Conservation (phyloP, 1,284 basidiomycete genomes). For the Trametes polyzona region DNA sequence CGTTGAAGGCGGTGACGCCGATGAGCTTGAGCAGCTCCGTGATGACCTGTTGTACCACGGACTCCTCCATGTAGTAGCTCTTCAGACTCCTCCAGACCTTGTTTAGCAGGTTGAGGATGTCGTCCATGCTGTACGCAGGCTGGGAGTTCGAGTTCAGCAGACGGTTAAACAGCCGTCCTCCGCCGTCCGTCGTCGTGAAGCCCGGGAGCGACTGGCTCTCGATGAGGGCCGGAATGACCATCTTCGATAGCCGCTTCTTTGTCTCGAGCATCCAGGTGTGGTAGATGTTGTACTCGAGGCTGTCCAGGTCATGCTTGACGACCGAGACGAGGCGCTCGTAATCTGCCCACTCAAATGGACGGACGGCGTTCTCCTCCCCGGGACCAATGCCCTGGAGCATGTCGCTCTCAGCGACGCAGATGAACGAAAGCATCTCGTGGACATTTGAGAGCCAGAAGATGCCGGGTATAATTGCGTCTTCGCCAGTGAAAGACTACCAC, state of each 20-base stretch:
- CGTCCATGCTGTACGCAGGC: conserved; percentile 98
- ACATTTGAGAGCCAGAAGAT: conserved; percentile 99
- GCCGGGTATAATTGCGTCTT: conserved; percentile 95
- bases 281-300: conserved; percentile 99
- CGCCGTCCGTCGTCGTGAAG: conserved; percentile 95
- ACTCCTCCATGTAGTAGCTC: conserved; percentile 99
- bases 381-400: conserved; percentile 98
- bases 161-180: conserved; percentile 92
- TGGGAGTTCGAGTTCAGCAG: conserved; percentile 84
- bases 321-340: conserved; percentile 97
- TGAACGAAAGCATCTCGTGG: conserved; percentile 99
- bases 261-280: conserved; percentile 99
- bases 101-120: conserved; percentile 95
- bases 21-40: conserved; percentile 97
- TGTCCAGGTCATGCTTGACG: conserved; percentile 98
- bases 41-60: conserved; percentile 95
- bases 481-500: conserved; percentile 82
- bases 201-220: conserved; percentile 98
- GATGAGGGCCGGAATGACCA: conserved; percentile 98
- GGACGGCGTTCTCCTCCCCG: conserved; percentile 88
- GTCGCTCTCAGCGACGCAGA: conserved; percentile 97
- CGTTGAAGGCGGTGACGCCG: conserved; percentile 98
- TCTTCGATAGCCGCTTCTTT: conserved; percentile 95
- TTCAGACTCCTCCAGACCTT: conserved; percentile 99
- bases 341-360: conserved; percentile 96